Evolutionary conservation across 352 stramenopile genomes (phyloP).

Genomic region (Halophytophthora batemanensis): DNA sequence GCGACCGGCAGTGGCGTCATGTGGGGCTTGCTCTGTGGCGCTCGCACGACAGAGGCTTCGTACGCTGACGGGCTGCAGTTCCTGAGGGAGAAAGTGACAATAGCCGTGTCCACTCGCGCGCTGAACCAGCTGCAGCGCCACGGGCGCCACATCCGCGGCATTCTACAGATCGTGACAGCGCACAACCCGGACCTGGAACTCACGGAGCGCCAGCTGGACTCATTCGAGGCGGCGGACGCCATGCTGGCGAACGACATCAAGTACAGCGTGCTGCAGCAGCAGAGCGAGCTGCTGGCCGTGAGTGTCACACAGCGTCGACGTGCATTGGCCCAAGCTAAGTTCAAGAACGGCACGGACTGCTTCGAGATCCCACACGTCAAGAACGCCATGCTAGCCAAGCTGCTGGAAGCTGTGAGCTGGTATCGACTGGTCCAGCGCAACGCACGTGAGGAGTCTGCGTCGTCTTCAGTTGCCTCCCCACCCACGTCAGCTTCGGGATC

Average conservation of each 20-base stretch:
- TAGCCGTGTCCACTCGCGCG: conserved; percentile 60
- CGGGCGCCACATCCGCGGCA: conserved; percentile 64
- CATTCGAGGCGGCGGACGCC: conserved; percentile 61
- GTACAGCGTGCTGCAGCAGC: conserved; percentile 57
- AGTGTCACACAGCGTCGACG: conserved; percentile 42
- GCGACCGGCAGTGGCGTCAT: conserved; percentile 33
- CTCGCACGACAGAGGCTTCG: conserved; percentile 20
- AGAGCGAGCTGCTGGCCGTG: conserved; percentile 50
- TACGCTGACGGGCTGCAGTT: conserved; percentile 55
- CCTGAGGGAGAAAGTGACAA: conserved; percentile 50
- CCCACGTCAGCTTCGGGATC: conserved; percentile 18
- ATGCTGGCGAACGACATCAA: conserved; percentile 81
- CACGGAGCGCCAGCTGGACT: conserved; percentile 79
- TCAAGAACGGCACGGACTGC: conserved; percentile 62
- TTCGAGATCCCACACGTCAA: conserved; percentile 59
- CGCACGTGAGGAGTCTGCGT: conserved; percentile 57
- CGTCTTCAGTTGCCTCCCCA: conserved; percentile 31
- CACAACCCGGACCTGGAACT: conserved; percentile 79
- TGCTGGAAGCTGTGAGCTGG: conserved; percentile 83
- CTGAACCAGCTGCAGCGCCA: conserved; percentile 83
- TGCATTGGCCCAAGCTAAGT: conserved; percentile 46
- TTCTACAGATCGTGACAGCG: conserved; percentile 78
- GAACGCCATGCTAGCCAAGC: conserved; percentile 61
- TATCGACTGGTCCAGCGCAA: conserved; percentile 84
- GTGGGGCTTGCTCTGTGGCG: conserved; percentile 68